Evolutionary conservation across 192 early-diverging fungal genomes (phyloP).

Genomic region (Chytriomyces sp.): DNA sequence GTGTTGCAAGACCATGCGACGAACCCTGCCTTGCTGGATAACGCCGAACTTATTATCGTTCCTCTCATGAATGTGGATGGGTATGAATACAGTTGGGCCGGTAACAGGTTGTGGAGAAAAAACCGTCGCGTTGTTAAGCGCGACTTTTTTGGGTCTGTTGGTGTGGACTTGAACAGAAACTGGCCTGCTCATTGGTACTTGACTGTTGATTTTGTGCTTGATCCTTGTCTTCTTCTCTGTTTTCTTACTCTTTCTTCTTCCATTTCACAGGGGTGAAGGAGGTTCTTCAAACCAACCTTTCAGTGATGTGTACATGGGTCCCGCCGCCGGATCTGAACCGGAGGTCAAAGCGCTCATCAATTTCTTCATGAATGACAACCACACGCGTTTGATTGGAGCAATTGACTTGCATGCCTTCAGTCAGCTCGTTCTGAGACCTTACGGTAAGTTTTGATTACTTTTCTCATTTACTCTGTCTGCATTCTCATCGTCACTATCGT

Average conservation of each 20-base stretch:
- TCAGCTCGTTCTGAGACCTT: slow-evolving; percentile 63
- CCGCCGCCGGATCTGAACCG: slow-evolving; percentile 51
- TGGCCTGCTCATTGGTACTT: slow-evolving; percentile 51
- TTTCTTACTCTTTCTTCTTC: slow-evolving; percentile 23
- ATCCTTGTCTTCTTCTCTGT: slow-evolving; percentile 51
- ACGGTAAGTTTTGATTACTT: slow-evolving; percentile 45
- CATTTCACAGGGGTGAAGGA: slow-evolving; percentile 53
- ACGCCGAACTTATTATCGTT: slow-evolving; percentile 58
- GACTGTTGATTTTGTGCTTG: slow-evolving; percentile 40
- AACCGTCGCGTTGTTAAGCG: slow-evolving; percentile 49
- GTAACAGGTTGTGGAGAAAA: slow-evolving; percentile 64
- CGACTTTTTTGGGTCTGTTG: slow-evolving; percentile 33
- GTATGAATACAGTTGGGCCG: slow-evolving; percentile 58
- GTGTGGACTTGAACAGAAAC: slow-evolving; percentile 58
- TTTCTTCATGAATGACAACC: slow-evolving; percentile 49
- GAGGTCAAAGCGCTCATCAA: slow-evolving; percentile 56
- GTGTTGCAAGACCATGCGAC: slow-evolving; percentile 47
- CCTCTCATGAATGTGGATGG: slow-evolving; percentile 68
- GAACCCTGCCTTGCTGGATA: slow-evolving; percentile 49
- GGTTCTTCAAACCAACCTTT: slow-evolving; percentile 58
- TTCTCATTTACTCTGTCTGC: slow-evolving; percentile 11
- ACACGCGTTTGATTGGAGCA: slow-evolving; percentile 58
- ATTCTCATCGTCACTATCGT: slow-evolving; percentile 35
- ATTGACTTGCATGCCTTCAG: slow-evolving; percentile 67
- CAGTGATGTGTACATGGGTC: slow-evolving; percentile 58